Evolutionary conservation across 805 yeast species (phyloP).

Genomic region (Torulaspora franciscae): DNA sequence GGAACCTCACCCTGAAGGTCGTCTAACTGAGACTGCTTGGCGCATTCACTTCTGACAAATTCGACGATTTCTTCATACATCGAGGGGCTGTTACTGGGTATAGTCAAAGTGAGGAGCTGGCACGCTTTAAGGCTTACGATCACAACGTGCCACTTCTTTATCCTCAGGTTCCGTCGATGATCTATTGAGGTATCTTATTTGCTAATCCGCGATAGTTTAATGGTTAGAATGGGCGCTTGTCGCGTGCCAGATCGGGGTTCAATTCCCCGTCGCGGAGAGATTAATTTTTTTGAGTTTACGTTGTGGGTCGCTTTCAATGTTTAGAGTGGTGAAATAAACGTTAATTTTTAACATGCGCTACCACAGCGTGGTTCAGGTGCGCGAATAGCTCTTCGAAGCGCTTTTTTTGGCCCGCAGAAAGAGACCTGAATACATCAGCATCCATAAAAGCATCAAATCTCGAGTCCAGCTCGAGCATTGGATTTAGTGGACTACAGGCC

Average conservation of each 20-base stretch:
- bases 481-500: no score
- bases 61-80: constrained; percentile 7
- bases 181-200: background rate
- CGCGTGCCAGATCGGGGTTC: constrained; percentile 30
- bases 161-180: background rate
- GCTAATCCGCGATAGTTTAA: constrained; percentile 24
- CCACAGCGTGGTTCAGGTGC: no score
- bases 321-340: background rate
- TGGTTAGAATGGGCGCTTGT: constrained; percentile 29
- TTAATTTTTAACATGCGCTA: background rate
- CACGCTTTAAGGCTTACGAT: background rate
- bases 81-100: background rate
- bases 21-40: background rate
- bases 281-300: constrained; percentile 3
- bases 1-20: constrained; percentile 15
- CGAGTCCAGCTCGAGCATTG: no score
- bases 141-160: background rate
- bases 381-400: background rate
- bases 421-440: no score
- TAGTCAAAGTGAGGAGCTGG: background rate
- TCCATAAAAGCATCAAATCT: no score
- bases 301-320: background rate
- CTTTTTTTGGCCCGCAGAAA: background rate
- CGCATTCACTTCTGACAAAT: constrained; percentile 2
- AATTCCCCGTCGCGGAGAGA: constrained; percentile 28